Base-by-base conservation (phyloP, 2,329 filamentous ascomycete genomes). In the Sarocladium strictum region DNA sequence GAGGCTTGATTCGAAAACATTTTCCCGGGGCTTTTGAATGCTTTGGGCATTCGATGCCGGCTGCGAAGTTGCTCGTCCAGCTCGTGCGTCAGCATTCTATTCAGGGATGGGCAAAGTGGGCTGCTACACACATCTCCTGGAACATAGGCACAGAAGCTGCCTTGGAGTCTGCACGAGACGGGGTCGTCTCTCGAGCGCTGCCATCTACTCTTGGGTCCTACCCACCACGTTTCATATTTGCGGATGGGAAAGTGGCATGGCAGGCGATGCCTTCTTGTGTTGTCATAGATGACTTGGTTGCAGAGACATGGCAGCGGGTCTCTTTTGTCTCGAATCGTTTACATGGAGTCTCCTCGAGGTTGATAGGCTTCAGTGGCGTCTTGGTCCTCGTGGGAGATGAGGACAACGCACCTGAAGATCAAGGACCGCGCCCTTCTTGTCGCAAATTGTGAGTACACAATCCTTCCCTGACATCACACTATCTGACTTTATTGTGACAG, bases 191-290 rank as follows among this genome's bases (percentile, higher is more conserved):
- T 19, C 6, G 17, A 14, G 3, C n/a, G 3, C 3, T 9, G 29
- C 23, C n/a, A 3, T 29, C 43, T 3, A 24, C 3, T n/a, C 27
- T 19, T 3, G 23, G 17, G 5, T 29, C 43, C 10, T 49, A 14
- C 10, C 43, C 43, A 12, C 26, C 6, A 17, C 7, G 11, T 3
- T 51, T 29, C 43, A 15, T 51, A n/a, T 51, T 9, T 23, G 27
- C 27, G 3, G 47, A n/a, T 21, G 47, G 47, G 12, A 51, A 51
- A 19, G 47, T 51, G 2, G 47, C 47, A 10, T 51, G 47, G 47
- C 47, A 33, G 17, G 7, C 27, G 5, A 9, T 14, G 15, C 27
- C 27, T 4, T 51, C 47, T 3, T 33, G 15, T 17, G 23, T 51
- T 12, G 29, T 51, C 3, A 23, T 51, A 6, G 47, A 51, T 23